Percentiles rank a stretch among this genome's conserved stretches.
These are phyloP conservation scores for Tylopilus sp. DNA, from an alignment of 1,284 basidiomycete species.

Conservation along the genomic window DNA sequence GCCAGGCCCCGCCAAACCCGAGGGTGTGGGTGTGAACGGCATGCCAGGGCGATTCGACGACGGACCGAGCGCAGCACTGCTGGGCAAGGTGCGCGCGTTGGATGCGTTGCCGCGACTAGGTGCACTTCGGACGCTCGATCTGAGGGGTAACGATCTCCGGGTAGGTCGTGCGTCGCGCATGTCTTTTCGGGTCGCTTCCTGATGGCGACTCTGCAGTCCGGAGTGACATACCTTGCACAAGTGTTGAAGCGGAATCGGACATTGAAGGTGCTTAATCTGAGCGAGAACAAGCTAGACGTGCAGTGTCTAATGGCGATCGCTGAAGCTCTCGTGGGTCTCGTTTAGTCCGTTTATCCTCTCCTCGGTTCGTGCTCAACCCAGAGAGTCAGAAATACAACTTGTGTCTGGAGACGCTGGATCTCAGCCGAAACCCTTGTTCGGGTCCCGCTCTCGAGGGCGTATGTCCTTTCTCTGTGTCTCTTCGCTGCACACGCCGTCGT, in stretches of 20 bases:
- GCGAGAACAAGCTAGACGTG: conserved; percentile 90
- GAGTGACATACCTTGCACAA: conserved; percentile 89
- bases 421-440: conserved; percentile 91
- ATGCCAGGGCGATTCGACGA: conserved; percentile 34
- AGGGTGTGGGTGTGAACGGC: conserved; percentile 16
- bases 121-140: conserved; percentile 82
- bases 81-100: conserved; percentile 79
- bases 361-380: not conserved
- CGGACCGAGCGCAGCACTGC: conserved; percentile 67
- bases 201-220: conserved; percentile 45
- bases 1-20: not conserved
- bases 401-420: conserved; percentile 88
- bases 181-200: not conserved
- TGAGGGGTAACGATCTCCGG: conserved; percentile 88
- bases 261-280: conserved; percentile 88
- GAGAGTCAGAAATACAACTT: conserved; percentile 85
- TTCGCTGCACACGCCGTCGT: not conserved
- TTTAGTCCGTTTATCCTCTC: not conserved
- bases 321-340: conserved; percentile 74
- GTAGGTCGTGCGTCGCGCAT: conserved; percentile 43
- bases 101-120: conserved; percentile 84
- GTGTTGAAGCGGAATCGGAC: conserved; percentile 95
- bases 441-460: conserved; percentile 86
- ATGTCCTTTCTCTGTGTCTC: conserved; percentile 25
- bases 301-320: conserved; percentile 78